A percentile compares a stretch with the other conserved stretches of the same genome.
phyloP scores from a whole-genome alignment of 2,329 filamentous ascomycete genomes.

The Chaetomium sp. region DNA sequence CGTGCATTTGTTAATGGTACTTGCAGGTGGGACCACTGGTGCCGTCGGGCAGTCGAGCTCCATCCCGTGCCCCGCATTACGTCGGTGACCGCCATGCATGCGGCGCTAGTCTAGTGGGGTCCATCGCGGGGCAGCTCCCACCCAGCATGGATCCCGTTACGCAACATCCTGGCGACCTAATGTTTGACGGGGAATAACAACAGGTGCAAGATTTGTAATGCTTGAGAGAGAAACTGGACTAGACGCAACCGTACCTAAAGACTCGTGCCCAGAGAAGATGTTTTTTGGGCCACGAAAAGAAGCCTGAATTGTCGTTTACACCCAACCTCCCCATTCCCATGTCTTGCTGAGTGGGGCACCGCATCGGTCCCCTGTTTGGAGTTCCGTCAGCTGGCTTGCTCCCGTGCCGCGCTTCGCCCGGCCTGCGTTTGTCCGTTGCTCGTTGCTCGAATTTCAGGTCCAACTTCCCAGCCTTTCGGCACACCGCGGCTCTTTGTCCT shows the following conservation, averaged over 20 bases:
- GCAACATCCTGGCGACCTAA: neutral
- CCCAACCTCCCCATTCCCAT: neutral
- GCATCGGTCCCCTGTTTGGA: slow-evolving; percentile 8
- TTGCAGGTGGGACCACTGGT: too few relatives aligned
- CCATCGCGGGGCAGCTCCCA: neutral
- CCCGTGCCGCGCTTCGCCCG: slow-evolving; percentile 16
- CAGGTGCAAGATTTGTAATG: neutral
- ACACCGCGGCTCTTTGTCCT: neutral
- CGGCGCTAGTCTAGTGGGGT: neutral
- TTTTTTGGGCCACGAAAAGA: neutral
- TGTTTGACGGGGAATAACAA: neutral
- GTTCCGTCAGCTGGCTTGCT: slow-evolving; percentile 18
- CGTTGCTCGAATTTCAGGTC: neutral
- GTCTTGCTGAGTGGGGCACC: slow-evolving; percentile 16
- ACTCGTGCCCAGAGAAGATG: neutral
- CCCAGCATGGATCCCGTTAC: neutral
- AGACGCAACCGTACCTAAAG: neutral
- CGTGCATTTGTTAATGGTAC: too few relatives aligned
- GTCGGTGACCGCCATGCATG: neutral
- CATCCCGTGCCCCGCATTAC: slow-evolving; percentile 8
- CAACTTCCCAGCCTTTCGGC: neutral
- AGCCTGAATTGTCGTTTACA: neutral
- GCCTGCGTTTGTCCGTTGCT: neutral
- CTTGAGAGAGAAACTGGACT: neutral
- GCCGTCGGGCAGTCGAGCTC: neutral